Conservation (phyloP, 2,329 filamentous ascomycete genomes). For the Davidsoniella virescens region DNA sequence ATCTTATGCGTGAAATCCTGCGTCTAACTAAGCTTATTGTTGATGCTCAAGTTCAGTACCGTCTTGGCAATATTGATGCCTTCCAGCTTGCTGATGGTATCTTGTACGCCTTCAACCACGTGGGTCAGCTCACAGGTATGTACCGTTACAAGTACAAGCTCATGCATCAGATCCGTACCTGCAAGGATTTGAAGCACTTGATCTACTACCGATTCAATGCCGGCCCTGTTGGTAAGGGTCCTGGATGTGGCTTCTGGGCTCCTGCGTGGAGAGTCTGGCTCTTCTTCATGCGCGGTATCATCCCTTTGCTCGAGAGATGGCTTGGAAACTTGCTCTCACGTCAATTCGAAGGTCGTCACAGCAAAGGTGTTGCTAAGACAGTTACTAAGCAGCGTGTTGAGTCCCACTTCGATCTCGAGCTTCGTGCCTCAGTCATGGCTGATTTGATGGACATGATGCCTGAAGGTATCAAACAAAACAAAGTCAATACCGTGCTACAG, state of each 20-base stretch:
- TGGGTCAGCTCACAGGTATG: constrained; percentile 96
- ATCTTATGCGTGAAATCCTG: constrained; percentile 94
- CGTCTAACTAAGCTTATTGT: constrained; percentile 94
- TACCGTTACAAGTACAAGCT: constrained; percentile 99
- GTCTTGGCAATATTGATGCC: constrained; percentile 92
- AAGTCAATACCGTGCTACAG: constrained; percentile 93
- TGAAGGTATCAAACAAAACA: constrained; percentile 98
- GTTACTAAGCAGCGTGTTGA: constrained; percentile 98
- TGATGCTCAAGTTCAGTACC: constrained; percentile 94
- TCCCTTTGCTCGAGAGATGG: constrained; percentile 91
- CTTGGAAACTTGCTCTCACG: constrained; percentile 89
- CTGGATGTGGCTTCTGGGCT: constrained; percentile 97
- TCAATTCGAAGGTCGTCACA: constrained; percentile 96
- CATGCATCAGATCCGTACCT: constrained; percentile 98
- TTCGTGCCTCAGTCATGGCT: constrained; percentile 95
- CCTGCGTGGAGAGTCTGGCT: constrained; percentile 98
- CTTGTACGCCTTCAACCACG: constrained; percentile 98
- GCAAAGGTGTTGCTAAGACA: constrained; percentile 96
- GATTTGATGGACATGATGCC: constrained; percentile 99
- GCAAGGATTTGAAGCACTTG: constrained; percentile 96
- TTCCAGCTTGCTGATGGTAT: constrained; percentile 98
- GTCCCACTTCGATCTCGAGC: constrained; percentile 93
- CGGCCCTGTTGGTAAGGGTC: constrained; percentile 89
- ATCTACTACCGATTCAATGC: constrained; percentile 99
- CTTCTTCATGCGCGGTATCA: constrained; percentile 98